A percentile compares a stretch with the other conserved stretches of the same genome.
These are phyloP conservation scores for Neurospora sp. DNA, from an alignment of 495 filamentous ascomycete species.

Conservation along the genomic window DNA sequence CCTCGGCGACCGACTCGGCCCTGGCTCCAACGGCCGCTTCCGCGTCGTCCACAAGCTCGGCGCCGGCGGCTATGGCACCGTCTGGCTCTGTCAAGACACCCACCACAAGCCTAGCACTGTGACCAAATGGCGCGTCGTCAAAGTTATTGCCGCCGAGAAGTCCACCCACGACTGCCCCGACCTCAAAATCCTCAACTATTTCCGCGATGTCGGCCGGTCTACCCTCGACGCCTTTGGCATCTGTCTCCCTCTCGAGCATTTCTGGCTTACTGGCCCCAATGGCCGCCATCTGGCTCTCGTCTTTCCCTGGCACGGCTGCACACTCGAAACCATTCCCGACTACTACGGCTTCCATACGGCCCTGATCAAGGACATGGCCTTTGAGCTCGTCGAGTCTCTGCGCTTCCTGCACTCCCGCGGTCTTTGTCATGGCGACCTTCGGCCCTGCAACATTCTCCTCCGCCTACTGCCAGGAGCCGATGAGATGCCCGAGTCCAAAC, in stretches of 20 bases:
- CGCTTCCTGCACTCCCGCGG: not conserved
- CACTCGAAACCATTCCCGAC: not conserved
- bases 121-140: constrained; percentile 17
- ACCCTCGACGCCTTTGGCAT: constrained; percentile 10
- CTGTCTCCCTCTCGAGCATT: constrained; percentile 16
- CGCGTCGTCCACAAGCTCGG: constrained; percentile 39
- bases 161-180: constrained; percentile 7
- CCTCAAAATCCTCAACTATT: constrained; percentile 4
- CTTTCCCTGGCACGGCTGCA: constrained; percentile 13
- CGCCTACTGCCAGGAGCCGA: constrained; percentile 16
- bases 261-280: constrained; percentile 30
- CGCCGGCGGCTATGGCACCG: constrained; percentile 36
- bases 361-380: not conserved
- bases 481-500: constrained; percentile 4
- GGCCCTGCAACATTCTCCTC: not conserved
- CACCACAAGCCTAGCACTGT: not conserved
- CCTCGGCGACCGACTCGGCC: not conserved
- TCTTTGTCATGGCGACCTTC: not conserved
- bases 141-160: constrained; percentile 11
- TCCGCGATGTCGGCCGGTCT: not conserved
- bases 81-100: constrained; percentile 39
- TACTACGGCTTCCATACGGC: constrained; percentile 1
- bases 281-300: constrained; percentile 28
- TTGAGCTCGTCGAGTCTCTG: not conserved
- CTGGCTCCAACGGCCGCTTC: constrained; percentile 13